Base-by-base conservation (phyloP, 495 filamentous ascomycete species). In the Hypoxylon intermedium region DNA sequence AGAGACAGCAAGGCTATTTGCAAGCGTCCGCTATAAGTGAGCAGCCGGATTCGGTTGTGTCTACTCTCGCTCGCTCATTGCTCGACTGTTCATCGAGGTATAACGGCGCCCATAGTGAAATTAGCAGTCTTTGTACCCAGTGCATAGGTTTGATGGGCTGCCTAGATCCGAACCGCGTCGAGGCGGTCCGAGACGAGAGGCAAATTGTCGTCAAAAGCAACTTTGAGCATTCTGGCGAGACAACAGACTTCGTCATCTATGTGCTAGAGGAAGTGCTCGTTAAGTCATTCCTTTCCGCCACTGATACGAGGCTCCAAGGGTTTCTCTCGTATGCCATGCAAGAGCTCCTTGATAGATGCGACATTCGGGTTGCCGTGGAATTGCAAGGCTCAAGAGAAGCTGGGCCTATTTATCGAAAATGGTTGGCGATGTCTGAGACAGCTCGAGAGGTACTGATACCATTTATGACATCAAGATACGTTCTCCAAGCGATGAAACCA, bases 251-350 rank as follows among this genome's bases (percentile, higher is more conserved):
- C 67, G 85, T 92, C 6, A 79, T 92, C 9, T 93, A 91, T 62
- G 78, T 94, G 38, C 81, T 99, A 6, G 89, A 95, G 63, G 82
- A 94, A 67, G 87, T 96, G 1, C 77, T 98, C 18, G 91, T 98
- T 45, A 90, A 92, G 61, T 87, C 92, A 9, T 99, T 99, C 68
- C 76, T 93, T 28, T 93, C 92, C 2, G 87, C 89, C 7, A 92
- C 85, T 1, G 94, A 96, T 67, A 88, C 92, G 0, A 87, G 86
- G 66, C 82, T 90, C 13, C 93, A 96, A 68, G 91, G 91, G 0
- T 97, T 95, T 69, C 78, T 99, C 12, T 90, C 92, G 11, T 98
- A 87, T 69, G 89, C 87, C 2, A 96, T 98, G 87, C 94, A 99
- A 72, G 89, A 94, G 63, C 79, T 99, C 6, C 82, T 98, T 6